Evolutionary conservation across 2,329 filamentous ascomycete genomes (phyloP).

Genomic region (Aspergillus flavus): DNA sequence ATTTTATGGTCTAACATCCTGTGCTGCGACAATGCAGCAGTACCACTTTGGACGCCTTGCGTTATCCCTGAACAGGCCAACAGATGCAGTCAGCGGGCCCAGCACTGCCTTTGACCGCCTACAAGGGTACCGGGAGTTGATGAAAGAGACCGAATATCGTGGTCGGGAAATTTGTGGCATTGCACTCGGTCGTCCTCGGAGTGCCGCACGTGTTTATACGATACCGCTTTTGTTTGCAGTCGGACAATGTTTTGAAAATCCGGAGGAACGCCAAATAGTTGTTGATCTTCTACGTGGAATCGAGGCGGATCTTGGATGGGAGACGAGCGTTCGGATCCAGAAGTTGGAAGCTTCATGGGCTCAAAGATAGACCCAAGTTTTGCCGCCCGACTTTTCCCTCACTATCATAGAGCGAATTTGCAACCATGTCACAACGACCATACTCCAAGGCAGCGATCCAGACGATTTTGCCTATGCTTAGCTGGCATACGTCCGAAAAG

Average conservation of each 20-base stretch:
- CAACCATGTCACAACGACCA: not conserved
- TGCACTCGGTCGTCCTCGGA: conserved; percentile 57
- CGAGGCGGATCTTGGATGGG: conserved; percentile 64
- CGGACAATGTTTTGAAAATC: conserved; percentile 59
- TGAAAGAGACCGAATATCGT: conserved; percentile 58
- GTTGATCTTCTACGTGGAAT: conserved; percentile 58
- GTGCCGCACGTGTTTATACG: conserved; percentile 59
- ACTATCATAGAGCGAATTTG: not conserved
- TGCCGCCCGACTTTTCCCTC: not conserved
- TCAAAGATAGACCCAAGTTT: conserved; percentile 12
- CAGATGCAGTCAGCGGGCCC: conserved; percentile 56
- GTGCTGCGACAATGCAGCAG: conserved; percentile 64
- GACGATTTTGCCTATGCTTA: not conserved
- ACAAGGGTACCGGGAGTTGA: conserved; percentile 59
- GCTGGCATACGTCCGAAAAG: not conserved
- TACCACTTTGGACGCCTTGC: conserved; percentile 68
- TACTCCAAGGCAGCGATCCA: not conserved
- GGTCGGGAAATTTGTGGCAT: conserved; percentile 63
- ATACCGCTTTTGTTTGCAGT: conserved; percentile 63
- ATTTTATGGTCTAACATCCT: conserved; percentile 64
- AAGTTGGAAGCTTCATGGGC: conserved; percentile 47
- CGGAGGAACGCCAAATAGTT: conserved; percentile 56
- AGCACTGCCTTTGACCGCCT: conserved; percentile 58
- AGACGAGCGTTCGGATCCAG: conserved; percentile 57
- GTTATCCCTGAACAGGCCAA: conserved; percentile 62